These are phyloP conservation scores for Exsudoporus frostii DNA, from an alignment of 768 basidiomycete genomes.

Conservation along the genomic window DNA sequence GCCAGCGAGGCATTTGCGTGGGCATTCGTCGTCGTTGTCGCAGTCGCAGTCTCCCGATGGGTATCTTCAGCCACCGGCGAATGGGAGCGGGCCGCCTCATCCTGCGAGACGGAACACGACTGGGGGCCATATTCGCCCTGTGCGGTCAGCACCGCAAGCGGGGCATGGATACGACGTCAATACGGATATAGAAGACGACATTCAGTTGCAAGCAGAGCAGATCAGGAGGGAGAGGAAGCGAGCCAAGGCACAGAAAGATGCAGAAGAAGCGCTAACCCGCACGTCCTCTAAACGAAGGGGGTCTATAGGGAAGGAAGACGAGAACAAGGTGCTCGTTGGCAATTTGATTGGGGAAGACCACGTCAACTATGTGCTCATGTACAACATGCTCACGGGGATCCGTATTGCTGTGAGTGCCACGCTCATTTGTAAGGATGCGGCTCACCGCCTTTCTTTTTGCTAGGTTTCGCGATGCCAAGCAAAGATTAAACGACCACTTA, in stretches of 20 bases:
- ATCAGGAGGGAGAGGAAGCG: slow-evolving; percentile 82
- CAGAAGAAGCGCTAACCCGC: slow-evolving; percentile 53
- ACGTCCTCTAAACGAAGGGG: slow-evolving; percentile 23
- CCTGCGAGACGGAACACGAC: slow-evolving; percentile 70
- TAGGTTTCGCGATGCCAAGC: slow-evolving; percentile 96
- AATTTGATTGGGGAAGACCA: slow-evolving; percentile 98
- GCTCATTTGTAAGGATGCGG: background rate
- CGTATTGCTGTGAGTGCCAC: slow-evolving; percentile 73
- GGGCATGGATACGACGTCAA: slow-evolving; percentile 39
- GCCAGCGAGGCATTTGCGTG: slow-evolving; percentile 19
- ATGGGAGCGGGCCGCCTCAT: slow-evolving; percentile 27
- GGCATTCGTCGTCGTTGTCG: slow-evolving; percentile 21
- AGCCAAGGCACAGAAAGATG: slow-evolving; percentile 61
- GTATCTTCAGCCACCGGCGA: slow-evolving; percentile 50
- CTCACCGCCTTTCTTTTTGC: slow-evolving; percentile 5
- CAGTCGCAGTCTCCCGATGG: slow-evolving; percentile 37
- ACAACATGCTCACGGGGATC: slow-evolving; percentile 99
- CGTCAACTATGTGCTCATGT: slow-evolving; percentile 99
- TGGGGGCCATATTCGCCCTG: slow-evolving; percentile 43
- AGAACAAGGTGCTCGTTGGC: slow-evolving; percentile 72
- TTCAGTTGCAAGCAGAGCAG: slow-evolving; percentile 84
- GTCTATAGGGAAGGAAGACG: slow-evolving; percentile 34
- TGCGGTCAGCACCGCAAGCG: slow-evolving; percentile 29
- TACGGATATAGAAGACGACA: slow-evolving; percentile 49
- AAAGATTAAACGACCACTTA: slow-evolving; percentile 83